Evolutionary conservation across 2,329 filamentous ascomycete species (phyloP).

Genomic region (Ophidiomyces ophidiicola): DNA sequence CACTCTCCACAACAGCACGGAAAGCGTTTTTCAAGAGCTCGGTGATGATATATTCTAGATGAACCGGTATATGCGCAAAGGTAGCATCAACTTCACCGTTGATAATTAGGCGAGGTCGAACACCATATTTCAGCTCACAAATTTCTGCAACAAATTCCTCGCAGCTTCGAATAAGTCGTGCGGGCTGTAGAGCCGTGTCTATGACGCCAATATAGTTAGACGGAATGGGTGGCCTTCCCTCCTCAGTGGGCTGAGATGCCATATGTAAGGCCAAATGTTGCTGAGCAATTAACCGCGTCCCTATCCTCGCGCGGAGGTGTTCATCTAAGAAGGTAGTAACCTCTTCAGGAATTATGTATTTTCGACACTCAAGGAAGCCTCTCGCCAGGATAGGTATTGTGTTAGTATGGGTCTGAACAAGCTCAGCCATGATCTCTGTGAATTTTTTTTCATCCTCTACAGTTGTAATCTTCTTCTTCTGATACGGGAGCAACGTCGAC

Average conservation of each 20-base stretch:
- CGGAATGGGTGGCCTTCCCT: slow-evolving; percentile 30
- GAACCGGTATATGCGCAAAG: slow-evolving; percentile 88
- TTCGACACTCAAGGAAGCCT: slow-evolving; percentile 84
- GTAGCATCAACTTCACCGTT: slow-evolving; percentile 77
- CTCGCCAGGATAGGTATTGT: slow-evolving; percentile 87
- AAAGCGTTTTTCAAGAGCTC: slow-evolving; percentile 96
- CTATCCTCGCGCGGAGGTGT: slow-evolving; percentile 84
- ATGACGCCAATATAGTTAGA: slow-evolving; percentile 84
- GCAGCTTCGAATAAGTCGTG: slow-evolving; percentile 68
- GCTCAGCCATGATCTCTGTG: slow-evolving; percentile 80
- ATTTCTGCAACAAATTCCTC: slow-evolving; percentile 89
- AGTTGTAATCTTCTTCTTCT: slow-evolving; percentile 57
- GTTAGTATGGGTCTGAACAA: slow-evolving; percentile 89
- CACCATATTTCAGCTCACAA: slow-evolving; percentile 89
- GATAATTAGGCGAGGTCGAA: slow-evolving; percentile 66
- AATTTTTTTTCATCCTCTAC: slow-evolving; percentile 83
- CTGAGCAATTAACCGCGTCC: slow-evolving; percentile 85
- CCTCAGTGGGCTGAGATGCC: slow-evolving; percentile 58
- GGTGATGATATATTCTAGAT: slow-evolving; percentile 93
- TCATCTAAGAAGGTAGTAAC: slow-evolving; percentile 90
- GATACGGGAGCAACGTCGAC: slow-evolving; percentile 77
- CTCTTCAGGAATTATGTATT: slow-evolving; percentile 70
- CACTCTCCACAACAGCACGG: slow-evolving; percentile 76
- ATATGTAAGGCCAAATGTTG: slow-evolving; percentile 89
- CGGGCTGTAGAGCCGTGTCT: slow-evolving; percentile 75